Evolutionary conservation across 345 rosid genomes (phyloP).

Genomic region (Litchi chinensis): DNA sequence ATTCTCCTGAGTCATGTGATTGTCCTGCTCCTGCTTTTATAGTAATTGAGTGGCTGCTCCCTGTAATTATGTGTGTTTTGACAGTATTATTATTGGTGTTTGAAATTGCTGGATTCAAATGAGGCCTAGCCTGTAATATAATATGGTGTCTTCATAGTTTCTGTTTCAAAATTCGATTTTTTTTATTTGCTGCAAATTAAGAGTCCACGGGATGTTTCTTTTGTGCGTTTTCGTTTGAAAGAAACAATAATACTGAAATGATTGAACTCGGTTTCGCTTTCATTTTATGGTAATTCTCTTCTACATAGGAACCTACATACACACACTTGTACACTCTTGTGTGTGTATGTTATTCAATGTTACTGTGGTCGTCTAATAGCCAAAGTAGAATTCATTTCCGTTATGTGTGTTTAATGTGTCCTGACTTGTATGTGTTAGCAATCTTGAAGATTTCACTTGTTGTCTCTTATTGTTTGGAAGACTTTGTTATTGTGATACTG

Average conservation of each 20-base stretch:
- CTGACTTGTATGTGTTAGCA: neutral
- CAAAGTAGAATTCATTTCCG: neutral
- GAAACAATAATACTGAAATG: neutral
- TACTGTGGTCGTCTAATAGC: neutral
- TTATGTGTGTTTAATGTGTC: no score
- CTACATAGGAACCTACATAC: neutral
- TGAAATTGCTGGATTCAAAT: constrained; percentile 4
- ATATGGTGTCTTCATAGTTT: neutral
- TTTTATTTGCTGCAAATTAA: neutral
- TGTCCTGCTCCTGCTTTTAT: neutral
- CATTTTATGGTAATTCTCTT: no score
- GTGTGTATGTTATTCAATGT: no score
- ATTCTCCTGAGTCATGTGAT: neutral
- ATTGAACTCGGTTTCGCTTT: neutral
- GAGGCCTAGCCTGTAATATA: neutral
- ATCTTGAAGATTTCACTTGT: neutral
- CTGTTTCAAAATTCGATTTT: neutral
- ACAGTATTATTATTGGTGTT: neutral
- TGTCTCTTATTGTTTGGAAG: neutral
- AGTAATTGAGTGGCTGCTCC: neutral
- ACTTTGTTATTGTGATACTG: constrained; percentile 22
- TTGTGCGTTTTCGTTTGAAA: neutral
- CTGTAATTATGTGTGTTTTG: neutral
- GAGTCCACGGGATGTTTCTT: neutral
- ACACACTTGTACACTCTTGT: neutral